Base-by-base conservation (phyloP, 495 filamentous ascomycete genomes). In the Aspergillus steynii region DNA sequence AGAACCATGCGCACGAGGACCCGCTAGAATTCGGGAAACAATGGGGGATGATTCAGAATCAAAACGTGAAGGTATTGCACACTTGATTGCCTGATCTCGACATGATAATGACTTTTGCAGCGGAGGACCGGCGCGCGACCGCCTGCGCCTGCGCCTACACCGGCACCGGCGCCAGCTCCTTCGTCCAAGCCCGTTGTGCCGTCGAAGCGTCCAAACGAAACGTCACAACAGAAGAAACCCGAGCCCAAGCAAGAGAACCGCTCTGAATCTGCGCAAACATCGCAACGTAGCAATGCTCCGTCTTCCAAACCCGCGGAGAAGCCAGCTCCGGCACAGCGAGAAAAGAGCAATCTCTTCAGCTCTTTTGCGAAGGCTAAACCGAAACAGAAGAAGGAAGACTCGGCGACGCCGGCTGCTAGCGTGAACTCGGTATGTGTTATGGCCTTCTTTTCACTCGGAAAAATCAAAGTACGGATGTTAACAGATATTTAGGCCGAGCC, bases 341-440 rank as follows among this genome's bases (percentile, higher is more conserved):
- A 87, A 66, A 76, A 81, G 66, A 82, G 84, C 15, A 86, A 84
- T 59, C 84, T 96, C 29, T 92, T 95, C 73, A 90, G 88, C 65
- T 89, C 92, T 1, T 96, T 96, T 70, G 89, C 91, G 6, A 96
- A 91, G 67, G 82, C 88, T 3, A 91, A 90, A 48, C 77, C 90
- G 0, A 88, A 84, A 61, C 67, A 80, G n/a, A 85, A 85, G 66
- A 79, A 80, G 61, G 77, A 84, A 58, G 68, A 74, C 1, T 78
- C 84, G 5, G 66, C 73, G 34, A 77, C 80, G 8, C 72, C 77
- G 5, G 71, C 75, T 37, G 65, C 70, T 20, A 72, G 68, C 7
- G 68, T 64, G 42, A 68, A 77, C 60, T 72, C 78, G 49, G 77
- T 80, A 46, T 12, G 37, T 42, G 9, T 76, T 77, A 61, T 28